phyloP scores from a whole-genome alignment of 2,329 filamentous ascomycete genomes.

The Colletotrichum sp. region DNA sequence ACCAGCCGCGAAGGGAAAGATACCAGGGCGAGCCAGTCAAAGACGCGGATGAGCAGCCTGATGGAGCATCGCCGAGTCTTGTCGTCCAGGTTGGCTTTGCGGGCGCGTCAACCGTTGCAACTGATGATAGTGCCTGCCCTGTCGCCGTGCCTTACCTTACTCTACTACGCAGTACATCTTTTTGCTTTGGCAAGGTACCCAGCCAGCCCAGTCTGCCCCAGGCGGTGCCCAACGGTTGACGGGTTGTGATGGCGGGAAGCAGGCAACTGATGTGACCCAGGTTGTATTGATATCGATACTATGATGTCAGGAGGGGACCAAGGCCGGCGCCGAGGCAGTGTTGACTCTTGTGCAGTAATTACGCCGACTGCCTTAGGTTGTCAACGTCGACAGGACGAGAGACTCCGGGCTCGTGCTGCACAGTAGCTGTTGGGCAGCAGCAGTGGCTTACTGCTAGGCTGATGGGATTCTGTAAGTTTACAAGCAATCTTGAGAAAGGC shows the following conservation, averaged over 20 bases:
- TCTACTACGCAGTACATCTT: neutral
- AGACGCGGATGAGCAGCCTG: neutral
- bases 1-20: neutral
- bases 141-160: neutral
- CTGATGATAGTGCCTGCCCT: neutral
- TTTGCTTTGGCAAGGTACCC: neutral
- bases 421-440: neutral
- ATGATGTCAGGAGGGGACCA: neutral
- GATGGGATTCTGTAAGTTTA: neutral
- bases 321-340: neutral
- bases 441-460: neutral
- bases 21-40: neutral
- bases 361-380: neutral
- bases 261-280: neutral
- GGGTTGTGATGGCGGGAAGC: neutral
- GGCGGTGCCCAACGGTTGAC: neutral
- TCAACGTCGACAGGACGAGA: neutral
- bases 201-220: neutral
- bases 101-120: neutral
- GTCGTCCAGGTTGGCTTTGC: neutral
- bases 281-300: neutral
- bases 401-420: neutral
- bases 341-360: neutral
- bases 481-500: neutral
- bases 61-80: neutral